Evolutionary conservation across 441 rosid species (phyloP).

Genomic region (Omphalea diandra): DNA sequence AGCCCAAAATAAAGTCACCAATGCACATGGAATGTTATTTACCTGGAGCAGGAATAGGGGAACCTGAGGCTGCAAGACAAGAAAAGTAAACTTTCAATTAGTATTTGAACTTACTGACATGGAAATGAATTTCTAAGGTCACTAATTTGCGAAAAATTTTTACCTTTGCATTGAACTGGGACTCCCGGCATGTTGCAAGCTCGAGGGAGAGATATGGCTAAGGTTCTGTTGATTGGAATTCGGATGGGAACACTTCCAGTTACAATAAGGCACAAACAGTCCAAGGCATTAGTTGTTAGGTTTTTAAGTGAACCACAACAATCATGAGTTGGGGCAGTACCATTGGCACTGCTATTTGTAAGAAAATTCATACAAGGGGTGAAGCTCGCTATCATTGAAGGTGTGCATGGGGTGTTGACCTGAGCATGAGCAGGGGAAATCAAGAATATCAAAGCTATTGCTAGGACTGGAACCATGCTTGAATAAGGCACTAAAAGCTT

Average conservation of each 20-base stretch:
- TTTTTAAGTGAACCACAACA: slow-evolving; percentile 65
- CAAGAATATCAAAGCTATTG: slow-evolving; percentile 24
- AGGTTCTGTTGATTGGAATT: slow-evolving; percentile 70
- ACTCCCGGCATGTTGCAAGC: slow-evolving; percentile 85
- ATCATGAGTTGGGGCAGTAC: slow-evolving; percentile 52
- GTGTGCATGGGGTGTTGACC: slow-evolving; percentile 49
- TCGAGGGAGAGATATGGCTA: slow-evolving; percentile 79
- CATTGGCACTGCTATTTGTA: slow-evolving; percentile 57
- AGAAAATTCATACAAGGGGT: slow-evolving; percentile 69
- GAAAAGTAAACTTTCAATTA: slow-evolving; percentile 11
- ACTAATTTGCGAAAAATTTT: neutral
- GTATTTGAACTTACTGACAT: neutral
- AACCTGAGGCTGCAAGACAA: slow-evolving; percentile 44
- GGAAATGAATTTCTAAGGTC: neutral
- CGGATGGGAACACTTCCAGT: slow-evolving; percentile 64
- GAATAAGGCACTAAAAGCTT: slow-evolving; percentile 13
- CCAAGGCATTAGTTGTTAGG: slow-evolving; percentile 53
- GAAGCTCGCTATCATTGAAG: slow-evolving; percentile 48
- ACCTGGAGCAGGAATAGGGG: slow-evolving; percentile 86
- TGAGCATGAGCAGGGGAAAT: slow-evolving; percentile 42
- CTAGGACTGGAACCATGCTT: slow-evolving; percentile 18
- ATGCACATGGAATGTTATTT: no score
- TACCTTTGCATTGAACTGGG: slow-evolving; percentile 75
- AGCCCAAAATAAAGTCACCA: no score
- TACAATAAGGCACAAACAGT: slow-evolving; percentile 69